phyloP scores from a whole-genome alignment of 179 eudicot species.

The Carnegiea gigantea region DNA sequence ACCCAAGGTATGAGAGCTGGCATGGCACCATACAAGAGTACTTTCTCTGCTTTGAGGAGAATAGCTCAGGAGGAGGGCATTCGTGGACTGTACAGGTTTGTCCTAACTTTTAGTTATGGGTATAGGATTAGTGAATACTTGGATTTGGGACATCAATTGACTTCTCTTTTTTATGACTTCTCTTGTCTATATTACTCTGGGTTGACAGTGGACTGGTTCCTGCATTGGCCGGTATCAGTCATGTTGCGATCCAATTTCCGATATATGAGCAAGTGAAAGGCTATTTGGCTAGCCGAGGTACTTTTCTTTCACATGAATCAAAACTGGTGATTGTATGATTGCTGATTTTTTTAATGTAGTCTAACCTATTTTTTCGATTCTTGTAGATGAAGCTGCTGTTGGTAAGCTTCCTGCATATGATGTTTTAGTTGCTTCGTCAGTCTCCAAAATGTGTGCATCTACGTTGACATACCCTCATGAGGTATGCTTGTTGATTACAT shows the following conservation, averaged over 20 bases:
- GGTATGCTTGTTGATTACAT: constrained; percentile 40
- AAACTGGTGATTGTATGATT: background rate
- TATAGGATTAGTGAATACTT: background rate
- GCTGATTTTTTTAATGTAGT: background rate
- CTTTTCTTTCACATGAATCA: background rate
- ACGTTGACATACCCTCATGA: constrained; percentile 97
- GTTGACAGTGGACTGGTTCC: constrained; percentile 83
- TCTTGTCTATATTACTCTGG: constrained; percentile 14
- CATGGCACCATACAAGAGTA: constrained; percentile 67
- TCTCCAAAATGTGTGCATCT: constrained; percentile 92
- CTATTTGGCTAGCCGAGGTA: constrained; percentile 75
- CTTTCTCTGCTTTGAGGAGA: constrained; percentile 71
- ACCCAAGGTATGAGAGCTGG: constrained; percentile 85
- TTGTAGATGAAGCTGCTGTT: constrained; percentile 55
- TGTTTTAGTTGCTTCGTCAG: constrained; percentile 91
- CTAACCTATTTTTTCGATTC: constrained; percentile 15
- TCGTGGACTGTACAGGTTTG: constrained; percentile 91
- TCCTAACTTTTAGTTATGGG: constrained; percentile 2
- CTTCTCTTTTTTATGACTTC: constrained; percentile 4
- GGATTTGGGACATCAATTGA: background rate
- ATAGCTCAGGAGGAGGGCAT: constrained; percentile 87
- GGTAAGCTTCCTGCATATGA: constrained; percentile 66
- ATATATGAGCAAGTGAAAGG: constrained; percentile 76
- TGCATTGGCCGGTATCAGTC: constrained; percentile 91
- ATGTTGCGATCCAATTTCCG: constrained; percentile 95